Evolutionary conservation across 2,329 filamentous ascomycete species (phyloP).

Genomic region (Alternaria sp.): DNA sequence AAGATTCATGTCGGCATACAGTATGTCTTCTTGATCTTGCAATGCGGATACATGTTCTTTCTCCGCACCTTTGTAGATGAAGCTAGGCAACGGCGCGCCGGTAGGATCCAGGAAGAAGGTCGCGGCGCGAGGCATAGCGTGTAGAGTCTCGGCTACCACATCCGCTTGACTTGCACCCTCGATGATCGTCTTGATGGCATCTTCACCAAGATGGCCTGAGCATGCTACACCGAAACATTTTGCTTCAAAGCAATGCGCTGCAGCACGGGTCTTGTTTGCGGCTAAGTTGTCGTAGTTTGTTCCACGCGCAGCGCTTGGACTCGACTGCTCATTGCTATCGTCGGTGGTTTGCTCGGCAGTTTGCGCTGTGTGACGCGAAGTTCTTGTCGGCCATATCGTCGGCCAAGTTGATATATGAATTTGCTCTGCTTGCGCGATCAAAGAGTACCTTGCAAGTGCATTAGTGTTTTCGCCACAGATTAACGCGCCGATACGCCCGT

Average conservation of each 20-base stretch:
- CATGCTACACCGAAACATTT: slow-evolving; percentile 63
- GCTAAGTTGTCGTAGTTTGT: slow-evolving; percentile 61
- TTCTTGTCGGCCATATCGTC: slow-evolving; percentile 60
- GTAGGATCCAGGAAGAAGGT: slow-evolving; percentile 61
- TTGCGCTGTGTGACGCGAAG: slow-evolving; percentile 1
- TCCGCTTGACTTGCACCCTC: slow-evolving; percentile 37
- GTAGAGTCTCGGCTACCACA: slow-evolving; percentile 42
- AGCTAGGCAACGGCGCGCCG: slow-evolving; percentile 50
- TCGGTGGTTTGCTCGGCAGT: not conserved
- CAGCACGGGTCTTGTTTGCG: slow-evolving; percentile 60
- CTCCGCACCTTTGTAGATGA: slow-evolving; percentile 41
- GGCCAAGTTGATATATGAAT: slow-evolving; percentile 64
- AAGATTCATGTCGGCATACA: slow-evolving; percentile 61
- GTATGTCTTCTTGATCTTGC: slow-evolving; percentile 56
- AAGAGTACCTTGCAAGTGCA: slow-evolving; percentile 58
- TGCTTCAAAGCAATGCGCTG: slow-evolving; percentile 64
- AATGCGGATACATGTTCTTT: slow-evolving; percentile 45
- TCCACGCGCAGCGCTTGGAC: not conserved
- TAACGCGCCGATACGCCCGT: slow-evolving; percentile 57
- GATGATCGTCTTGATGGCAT: slow-evolving; percentile 47
- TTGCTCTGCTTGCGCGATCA: slow-evolving; percentile 63
- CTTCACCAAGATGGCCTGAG: slow-evolving; percentile 51
- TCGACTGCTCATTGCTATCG: not conserved
- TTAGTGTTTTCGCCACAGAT: slow-evolving; percentile 67
- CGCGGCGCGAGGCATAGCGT: slow-evolving; percentile 51